A percentile compares a stretch with the other conserved stretches of the same genome.
Evolutionary conservation across 768 basidiomycete species (phyloP).

Genomic region (Boletus insuetus): DNA sequence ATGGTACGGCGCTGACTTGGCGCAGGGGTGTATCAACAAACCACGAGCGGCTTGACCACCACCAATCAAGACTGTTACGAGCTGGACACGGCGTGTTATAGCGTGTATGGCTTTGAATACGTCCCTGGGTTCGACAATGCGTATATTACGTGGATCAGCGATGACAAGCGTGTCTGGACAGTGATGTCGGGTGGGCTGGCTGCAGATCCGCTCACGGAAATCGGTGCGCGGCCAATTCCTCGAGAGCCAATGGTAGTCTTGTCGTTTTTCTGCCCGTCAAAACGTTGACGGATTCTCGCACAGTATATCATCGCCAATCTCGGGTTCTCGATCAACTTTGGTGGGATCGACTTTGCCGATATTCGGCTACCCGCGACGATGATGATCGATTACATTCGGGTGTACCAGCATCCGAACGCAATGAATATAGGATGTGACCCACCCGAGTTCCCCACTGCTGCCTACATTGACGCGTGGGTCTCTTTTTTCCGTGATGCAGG

Average conservation of each 20-base stretch:
- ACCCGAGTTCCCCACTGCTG: slow-evolving; percentile 62
- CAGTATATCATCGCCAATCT: slow-evolving; percentile 72
- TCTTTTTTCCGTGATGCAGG: not conserved
- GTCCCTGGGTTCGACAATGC: slow-evolving; percentile 45
- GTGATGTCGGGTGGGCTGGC: slow-evolving; percentile 47
- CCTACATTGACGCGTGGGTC: slow-evolving; percentile 71
- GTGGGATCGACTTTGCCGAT: slow-evolving; percentile 55
- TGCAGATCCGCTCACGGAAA: slow-evolving; percentile 49
- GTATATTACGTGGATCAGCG: slow-evolving; percentile 72
- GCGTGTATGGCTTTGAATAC: slow-evolving; percentile 57
- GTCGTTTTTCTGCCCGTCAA: not conserved
- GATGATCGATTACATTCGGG: slow-evolving; percentile 79
- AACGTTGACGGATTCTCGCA: not conserved
- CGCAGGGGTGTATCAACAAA: slow-evolving; percentile 38
- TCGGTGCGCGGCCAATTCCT: slow-evolving; percentile 56
- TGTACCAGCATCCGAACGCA: slow-evolving; percentile 55
- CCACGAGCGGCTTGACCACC: slow-evolving; percentile 34
- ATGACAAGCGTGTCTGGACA: slow-evolving; percentile 56
- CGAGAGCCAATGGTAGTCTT: slow-evolving; percentile 62
- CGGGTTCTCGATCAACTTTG: slow-evolving; percentile 69
- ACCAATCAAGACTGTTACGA: slow-evolving; percentile 48
- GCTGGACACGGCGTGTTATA: slow-evolving; percentile 38
- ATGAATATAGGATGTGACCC: slow-evolving; percentile 71
- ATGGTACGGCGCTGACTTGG: slow-evolving; percentile 2
- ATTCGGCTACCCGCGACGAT: slow-evolving; percentile 58